Percentiles rank a stretch among this genome's conserved stretches.
phyloP scores from a whole-genome alignment of 108 stramenopile genomes.

The Skeletonema menzelii region DNA sequence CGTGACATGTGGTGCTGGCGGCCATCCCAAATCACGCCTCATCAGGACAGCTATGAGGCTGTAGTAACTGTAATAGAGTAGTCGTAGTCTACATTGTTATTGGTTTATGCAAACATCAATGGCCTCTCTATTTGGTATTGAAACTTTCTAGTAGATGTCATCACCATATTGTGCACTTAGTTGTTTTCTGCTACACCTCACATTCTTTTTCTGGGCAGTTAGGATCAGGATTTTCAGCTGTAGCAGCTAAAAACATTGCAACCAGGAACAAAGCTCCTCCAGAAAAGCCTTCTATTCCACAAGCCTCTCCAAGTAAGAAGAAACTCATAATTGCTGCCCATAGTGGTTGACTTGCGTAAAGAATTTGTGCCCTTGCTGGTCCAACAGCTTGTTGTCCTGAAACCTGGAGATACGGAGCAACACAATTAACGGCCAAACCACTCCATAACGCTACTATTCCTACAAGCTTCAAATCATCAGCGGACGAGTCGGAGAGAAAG shows the following conservation, averaged over 20 bases:
- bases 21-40: no score
- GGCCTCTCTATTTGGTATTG: no score
- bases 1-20: no score
- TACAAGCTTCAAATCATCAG: constrained; percentile 28
- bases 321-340: constrained; percentile 75
- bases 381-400: constrained; percentile 75
- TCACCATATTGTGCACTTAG: no score
- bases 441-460: constrained; percentile 58
- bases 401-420: constrained; percentile 81
- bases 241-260: constrained; percentile 73
- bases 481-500: constrained; percentile 24
- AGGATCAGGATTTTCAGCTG: constrained; percentile 56
- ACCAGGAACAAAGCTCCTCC: constrained; percentile 63
- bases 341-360: constrained; percentile 81
- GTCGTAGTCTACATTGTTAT: no score
- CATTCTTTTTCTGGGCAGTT: constrained; percentile 45
- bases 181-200: constrained; percentile 65
- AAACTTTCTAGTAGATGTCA: no score
- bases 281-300: constrained; percentile 56
- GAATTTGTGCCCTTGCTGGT: constrained; percentile 67
- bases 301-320: constrained; percentile 58
- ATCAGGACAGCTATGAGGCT: no score
- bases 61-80: no score
- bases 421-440: constrained; percentile 70
- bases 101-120: no score